Evolutionary conservation across 768 basidiomycete species (phyloP).

Genomic region (Hericium erinaceus): DNA sequence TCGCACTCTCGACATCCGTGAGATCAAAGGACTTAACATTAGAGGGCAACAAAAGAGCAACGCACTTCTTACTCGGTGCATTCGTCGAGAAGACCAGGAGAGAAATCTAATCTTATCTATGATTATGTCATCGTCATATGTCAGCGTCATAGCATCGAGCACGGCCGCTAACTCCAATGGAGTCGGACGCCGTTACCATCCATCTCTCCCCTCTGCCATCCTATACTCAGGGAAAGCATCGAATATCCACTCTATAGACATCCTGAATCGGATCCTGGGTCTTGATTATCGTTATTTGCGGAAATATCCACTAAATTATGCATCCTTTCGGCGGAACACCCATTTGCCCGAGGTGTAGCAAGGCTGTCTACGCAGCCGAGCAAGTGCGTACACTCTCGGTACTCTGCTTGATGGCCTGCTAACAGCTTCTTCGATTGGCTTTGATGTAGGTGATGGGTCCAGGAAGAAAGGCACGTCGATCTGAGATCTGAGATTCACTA

Average conservation of each 20-base stretch:
- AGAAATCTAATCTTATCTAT: neutral
- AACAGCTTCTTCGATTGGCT: too few species aligned
- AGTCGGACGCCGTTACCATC: too few species aligned
- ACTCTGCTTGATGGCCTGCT: too few species aligned
- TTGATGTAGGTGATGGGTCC: conserved; percentile 66
- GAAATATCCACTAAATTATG: conserved; percentile 30
- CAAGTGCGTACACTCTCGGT: conserved; percentile 40
- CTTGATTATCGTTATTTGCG: neutral
- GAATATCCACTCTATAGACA: too few species aligned
- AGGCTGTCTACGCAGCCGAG: conserved; percentile 81
- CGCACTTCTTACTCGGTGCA: too few species aligned
- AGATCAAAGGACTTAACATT: too few species aligned
- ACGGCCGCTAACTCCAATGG: neutral
- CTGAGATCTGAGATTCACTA: too few species aligned
- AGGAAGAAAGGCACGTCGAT: conserved; percentile 63
- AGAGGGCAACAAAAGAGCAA: too few species aligned
- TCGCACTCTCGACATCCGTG: too few species aligned
- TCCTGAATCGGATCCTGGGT: neutral
- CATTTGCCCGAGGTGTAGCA: conserved; percentile 64
- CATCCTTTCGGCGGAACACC: conserved; percentile 67
- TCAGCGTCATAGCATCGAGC: neutral
- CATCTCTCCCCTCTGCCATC: too few species aligned
- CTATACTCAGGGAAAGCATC: too few species aligned
- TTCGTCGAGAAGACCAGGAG: too few species aligned
- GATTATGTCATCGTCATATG: neutral